Evolutionary conservation across 192 early-diverging fungal species (phyloP), one percentile per base, ranked within the genome.

Genomic region (Linnemannia schmuckeri): DNA sequence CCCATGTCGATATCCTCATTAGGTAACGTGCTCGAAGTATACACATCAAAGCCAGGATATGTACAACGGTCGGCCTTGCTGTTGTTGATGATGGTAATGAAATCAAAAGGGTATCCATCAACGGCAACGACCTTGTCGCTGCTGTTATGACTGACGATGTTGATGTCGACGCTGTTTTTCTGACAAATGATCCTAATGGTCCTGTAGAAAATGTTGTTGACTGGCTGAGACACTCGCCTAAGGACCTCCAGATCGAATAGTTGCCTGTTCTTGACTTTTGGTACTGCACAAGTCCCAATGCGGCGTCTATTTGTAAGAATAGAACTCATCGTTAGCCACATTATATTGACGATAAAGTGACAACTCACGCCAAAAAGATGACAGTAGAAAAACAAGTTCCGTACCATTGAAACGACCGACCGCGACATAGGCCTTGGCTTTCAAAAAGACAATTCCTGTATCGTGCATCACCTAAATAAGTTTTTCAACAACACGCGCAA

Each of bases 181-280:
- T 70, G 33, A 40, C 8, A 6, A n/a, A 0, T 30, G 27, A 27
- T 52, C 42, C 44, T 10, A 27, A 17, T 1, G 18, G 49, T 5
- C 15, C 18, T 52, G 22, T 8, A 7, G 27, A 20, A 3, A 27
- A 20, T 77, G 49, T 17, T 20, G 49, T 13, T 76, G 75, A 70
- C 24, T 75, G 49, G 24, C 77, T 35, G 8, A 81, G 35, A 41
- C 76, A 81, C 69, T 81, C 76, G 57, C 75, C 80, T 13, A 87
- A 70, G 3, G 42, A 18, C 38, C 54, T 81, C 85, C 85, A 87
- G 8, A 87, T 63, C 30, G 76, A 72, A 63, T 87, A 87, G 75
- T 87, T 87, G 47, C 85, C 81, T 57, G 76, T 81, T 68, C 80
- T 71, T 37, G 85, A 35, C 72, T 78, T 81, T 78, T 87, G 85